Evolutionary conservation across 352 stramenopile genomes (phyloP).

Genomic region (Ophiocytium majus): DNA sequence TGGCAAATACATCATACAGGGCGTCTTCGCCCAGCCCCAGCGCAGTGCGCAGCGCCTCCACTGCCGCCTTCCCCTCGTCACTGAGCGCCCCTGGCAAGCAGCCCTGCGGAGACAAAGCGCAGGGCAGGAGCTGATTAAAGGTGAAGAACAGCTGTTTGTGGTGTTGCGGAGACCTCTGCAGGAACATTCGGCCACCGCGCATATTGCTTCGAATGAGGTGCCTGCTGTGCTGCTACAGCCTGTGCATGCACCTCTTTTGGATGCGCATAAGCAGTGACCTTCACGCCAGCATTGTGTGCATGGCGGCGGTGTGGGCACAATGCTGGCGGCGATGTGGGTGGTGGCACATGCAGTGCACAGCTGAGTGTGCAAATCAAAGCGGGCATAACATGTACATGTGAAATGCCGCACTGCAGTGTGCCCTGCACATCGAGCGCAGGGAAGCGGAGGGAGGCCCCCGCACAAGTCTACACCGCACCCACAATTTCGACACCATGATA

Average conservation of each 20-base stretch:
- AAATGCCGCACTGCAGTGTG: too few relatives aligned
- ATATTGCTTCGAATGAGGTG: background rate
- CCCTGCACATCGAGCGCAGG: too few relatives aligned
- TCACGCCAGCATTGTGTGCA: background rate
- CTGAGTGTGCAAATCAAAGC: too few relatives aligned
- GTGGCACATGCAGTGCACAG: too few relatives aligned
- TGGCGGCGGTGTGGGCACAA: too few relatives aligned
- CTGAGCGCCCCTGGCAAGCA: conserved; percentile 3
- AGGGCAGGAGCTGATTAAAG: background rate
- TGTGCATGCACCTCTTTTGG: background rate
- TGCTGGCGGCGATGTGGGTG: too few relatives aligned
- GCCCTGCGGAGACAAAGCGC: background rate
- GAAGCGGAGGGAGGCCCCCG: too few relatives aligned
- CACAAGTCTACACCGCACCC: background rate
- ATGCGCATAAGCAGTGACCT: background rate
- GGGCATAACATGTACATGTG: too few relatives aligned
- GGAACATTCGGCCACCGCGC: background rate
- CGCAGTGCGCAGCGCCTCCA: background rate
- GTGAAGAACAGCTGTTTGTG: too few relatives aligned
- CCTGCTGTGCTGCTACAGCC: background rate
- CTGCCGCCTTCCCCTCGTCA: background rate
- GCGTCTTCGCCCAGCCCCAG: background rate
- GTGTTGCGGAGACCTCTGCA: background rate
- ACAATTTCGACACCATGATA: background rate
- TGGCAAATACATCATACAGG: background rate